Evolutionary conservation across 352 stramenopile genomes (phyloP).

Genomic region (Phytophthora cryptogea): DNA sequence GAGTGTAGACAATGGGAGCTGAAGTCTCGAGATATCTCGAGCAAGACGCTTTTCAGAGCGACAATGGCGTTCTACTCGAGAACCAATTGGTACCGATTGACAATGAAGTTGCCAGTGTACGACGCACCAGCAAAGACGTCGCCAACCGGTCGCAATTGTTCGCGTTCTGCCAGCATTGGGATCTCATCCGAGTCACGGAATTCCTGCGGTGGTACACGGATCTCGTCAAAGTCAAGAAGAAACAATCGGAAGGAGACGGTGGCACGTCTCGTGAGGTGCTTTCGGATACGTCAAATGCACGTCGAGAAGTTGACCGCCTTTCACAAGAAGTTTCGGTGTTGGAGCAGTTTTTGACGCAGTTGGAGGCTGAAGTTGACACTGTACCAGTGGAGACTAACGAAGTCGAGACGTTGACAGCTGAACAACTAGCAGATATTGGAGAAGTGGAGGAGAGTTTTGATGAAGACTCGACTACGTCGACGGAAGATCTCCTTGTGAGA

Average conservation of each 20-base stretch:
- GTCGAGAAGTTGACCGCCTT: conserved; percentile 41
- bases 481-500: conserved; percentile 30
- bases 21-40: conserved; percentile 50
- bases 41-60: conserved; percentile 41
- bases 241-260: conserved; percentile 7
- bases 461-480: background rate
- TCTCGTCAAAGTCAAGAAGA: conserved; percentile 27
- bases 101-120: conserved; percentile 16
- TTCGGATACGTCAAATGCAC: conserved; percentile 22
- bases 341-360: conserved; percentile 43
- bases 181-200: conserved; percentile 49
- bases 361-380: conserved; percentile 46
- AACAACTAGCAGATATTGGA: conserved; percentile 13
- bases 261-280: conserved; percentile 14
- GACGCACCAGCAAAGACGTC: conserved; percentile 44
- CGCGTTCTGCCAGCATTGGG: conserved; percentile 63
- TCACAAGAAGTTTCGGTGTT: conserved; percentile 36
- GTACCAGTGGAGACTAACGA: conserved; percentile 9
- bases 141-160: conserved; percentile 57
- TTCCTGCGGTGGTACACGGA: conserved; percentile 69
- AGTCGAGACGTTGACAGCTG: background rate
- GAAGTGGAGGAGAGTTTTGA: conserved; percentile 15
- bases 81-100: conserved; percentile 18
- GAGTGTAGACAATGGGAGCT: conserved; percentile 34
- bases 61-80: conserved; percentile 52